These are phyloP conservation scores for Kickxella alabastrina DNA, from an alignment of 192 early-diverging fungal genomes.

Conservation along the genomic window DNA sequence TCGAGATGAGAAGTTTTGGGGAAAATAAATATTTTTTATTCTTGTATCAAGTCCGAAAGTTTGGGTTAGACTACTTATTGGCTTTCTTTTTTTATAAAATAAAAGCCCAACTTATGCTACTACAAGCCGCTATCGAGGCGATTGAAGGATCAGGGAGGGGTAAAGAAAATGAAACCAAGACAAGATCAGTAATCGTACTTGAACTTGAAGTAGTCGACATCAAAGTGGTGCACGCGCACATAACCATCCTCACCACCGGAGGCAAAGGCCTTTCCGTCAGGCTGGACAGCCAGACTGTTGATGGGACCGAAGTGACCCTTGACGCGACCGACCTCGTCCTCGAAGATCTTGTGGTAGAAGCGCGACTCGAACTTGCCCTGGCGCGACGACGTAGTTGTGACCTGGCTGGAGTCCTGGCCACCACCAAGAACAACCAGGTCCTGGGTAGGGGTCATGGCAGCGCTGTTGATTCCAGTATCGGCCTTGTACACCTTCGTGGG, in stretches of 20 bases:
- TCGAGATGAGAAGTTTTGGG: too few species aligned
- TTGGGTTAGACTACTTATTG: too few species aligned
- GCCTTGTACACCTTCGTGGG: slow-evolving; percentile 81
- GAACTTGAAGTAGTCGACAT: slow-evolving; percentile 94
- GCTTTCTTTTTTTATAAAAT: neutral
- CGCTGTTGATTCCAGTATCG: slow-evolving; percentile 89
- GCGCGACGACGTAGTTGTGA: slow-evolving; percentile 84
- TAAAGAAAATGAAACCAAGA: neutral
- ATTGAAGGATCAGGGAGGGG: neutral
- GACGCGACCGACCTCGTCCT: slow-evolving; percentile 94
- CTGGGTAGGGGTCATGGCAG: slow-evolving; percentile 83
- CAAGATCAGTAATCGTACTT: slow-evolving; percentile 58
- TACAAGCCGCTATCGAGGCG: neutral
- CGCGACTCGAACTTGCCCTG: slow-evolving; percentile 96
- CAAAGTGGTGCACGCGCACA: slow-evolving; percentile 93
- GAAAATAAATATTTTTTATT: too few species aligned
- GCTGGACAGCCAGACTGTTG: slow-evolving; percentile 97
- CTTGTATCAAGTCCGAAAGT: too few species aligned
- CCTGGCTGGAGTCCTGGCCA: slow-evolving; percentile 98
- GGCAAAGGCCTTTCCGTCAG: slow-evolving; percentile 89
- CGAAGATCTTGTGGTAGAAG: slow-evolving; percentile 96
- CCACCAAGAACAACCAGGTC: slow-evolving; percentile 88
- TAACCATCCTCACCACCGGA: slow-evolving; percentile 98
- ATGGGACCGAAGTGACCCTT: slow-evolving; percentile 99
- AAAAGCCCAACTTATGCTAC: neutral